phyloP scores from a whole-genome alignment of 2,329 filamentous ascomycete genomes.

The Fusarium sp. region DNA sequence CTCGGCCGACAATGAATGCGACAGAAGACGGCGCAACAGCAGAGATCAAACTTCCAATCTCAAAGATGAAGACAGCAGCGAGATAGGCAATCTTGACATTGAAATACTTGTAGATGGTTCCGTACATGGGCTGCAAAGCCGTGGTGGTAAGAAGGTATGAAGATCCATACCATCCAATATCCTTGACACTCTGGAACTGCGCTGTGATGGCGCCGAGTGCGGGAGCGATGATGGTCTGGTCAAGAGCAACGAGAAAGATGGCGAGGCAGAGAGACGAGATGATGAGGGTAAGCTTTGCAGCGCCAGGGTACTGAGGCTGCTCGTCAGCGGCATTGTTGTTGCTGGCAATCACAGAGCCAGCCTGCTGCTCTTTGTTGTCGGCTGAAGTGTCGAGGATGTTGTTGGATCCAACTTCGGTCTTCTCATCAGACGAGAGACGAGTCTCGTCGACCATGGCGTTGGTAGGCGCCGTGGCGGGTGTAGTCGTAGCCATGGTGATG shows the following conservation, averaged over 20 bases:
- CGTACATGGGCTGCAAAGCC: slow-evolving; percentile 60
- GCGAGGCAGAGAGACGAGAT: slow-evolving; percentile 56
- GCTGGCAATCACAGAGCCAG: background rate
- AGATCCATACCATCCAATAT: slow-evolving; percentile 64
- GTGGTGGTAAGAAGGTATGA: slow-evolving; percentile 60
- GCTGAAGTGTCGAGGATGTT: slow-evolving; percentile 30
- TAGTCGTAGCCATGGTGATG: slow-evolving; percentile 27
- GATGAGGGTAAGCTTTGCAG: slow-evolving; percentile 52
- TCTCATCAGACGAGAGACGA: slow-evolving; percentile 44
- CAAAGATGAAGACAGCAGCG: slow-evolving; percentile 53
- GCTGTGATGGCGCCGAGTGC: slow-evolving; percentile 62
- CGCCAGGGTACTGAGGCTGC: slow-evolving; percentile 50
- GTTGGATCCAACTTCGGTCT: slow-evolving; percentile 45
- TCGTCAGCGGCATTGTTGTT: background rate
- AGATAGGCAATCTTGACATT: slow-evolving; percentile 59
- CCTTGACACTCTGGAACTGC: slow-evolving; percentile 55
- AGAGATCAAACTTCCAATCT: slow-evolving; percentile 55
- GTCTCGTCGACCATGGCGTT: slow-evolving; percentile 33
- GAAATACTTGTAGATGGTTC: slow-evolving; percentile 60
- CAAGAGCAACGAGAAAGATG: slow-evolving; percentile 60
- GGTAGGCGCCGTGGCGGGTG: slow-evolving; percentile 22
- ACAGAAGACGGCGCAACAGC: slow-evolving; percentile 57
- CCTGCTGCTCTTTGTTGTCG: slow-evolving; percentile 26
- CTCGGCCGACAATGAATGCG: slow-evolving; percentile 62
- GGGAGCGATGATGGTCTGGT: slow-evolving; percentile 63